phyloP scores from a whole-genome alignment of 2,329 filamentous ascomycete genomes.

The Pseudocercospora ulei region DNA sequence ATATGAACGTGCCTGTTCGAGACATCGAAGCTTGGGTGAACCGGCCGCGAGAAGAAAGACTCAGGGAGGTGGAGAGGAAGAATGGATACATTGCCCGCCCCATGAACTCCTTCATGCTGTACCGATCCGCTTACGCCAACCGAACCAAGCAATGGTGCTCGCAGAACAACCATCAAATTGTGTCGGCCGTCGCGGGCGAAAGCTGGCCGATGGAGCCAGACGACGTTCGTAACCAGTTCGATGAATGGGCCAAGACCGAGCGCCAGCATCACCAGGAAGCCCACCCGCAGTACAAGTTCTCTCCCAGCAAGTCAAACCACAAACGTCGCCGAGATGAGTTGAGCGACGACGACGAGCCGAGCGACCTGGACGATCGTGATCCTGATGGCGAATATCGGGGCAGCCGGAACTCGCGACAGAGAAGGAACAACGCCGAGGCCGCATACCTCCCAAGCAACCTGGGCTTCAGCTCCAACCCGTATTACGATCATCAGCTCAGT shows the following conservation, averaged over 20 bases:
- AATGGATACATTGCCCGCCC: conserved; percentile 78
- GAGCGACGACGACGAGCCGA: conserved; percentile 31
- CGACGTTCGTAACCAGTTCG: conserved; percentile 65
- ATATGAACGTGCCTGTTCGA: conserved; percentile 54
- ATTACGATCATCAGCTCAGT: conserved; percentile 27
- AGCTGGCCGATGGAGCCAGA: conserved; percentile 76
- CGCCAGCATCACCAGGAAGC: conserved; percentile 73
- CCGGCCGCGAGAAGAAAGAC: conserved; percentile 56
- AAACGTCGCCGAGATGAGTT: conserved; percentile 40
- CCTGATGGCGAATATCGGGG: conserved; percentile 32
- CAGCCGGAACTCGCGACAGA: conserved; percentile 24
- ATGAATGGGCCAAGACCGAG: conserved; percentile 67
- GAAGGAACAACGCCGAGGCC: conserved; percentile 22
- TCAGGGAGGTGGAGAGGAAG: conserved; percentile 57
- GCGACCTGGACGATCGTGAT: conserved; percentile 31
- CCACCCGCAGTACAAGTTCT: conserved; percentile 89
- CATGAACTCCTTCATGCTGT: conserved; percentile 98
- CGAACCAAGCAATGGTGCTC: conserved; percentile 70
- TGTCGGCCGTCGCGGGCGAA: conserved; percentile 75
- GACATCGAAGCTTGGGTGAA: conserved; percentile 76
- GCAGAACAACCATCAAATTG: conserved; percentile 86
- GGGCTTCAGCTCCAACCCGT: conserved; percentile 31
- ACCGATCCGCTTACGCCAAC: conserved; percentile 84
- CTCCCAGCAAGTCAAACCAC: conserved; percentile 60
- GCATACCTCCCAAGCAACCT: conserved; percentile 26